Evolutionary conservation across 1,284 basidiomycete species (phyloP).

Genomic region (Pseudozyma thailandica): DNA sequence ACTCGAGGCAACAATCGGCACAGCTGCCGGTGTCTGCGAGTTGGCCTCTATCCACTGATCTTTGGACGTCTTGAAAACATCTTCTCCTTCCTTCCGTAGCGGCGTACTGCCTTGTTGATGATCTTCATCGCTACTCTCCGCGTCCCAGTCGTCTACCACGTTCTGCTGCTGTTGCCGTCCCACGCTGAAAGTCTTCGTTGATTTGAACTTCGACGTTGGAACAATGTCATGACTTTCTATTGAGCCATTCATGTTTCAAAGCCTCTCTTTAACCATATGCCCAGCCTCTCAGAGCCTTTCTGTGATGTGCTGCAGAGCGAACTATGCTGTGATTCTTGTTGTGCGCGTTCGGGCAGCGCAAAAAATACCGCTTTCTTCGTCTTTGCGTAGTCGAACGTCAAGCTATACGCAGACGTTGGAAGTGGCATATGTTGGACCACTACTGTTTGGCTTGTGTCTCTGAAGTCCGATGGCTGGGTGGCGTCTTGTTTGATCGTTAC

Average conservation of each 20-base stretch:
- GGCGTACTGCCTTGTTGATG: too few species aligned
- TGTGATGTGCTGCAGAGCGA: neutral
- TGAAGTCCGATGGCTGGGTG: too few species aligned
- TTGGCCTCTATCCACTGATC: slow-evolving; percentile 43
- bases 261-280: neutral
- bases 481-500: too few species aligned
- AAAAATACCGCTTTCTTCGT: too few species aligned
- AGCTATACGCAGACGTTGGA: too few species aligned
- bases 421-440: neutral
- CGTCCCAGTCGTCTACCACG: slow-evolving; percentile 47
- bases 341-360: too few species aligned
- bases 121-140: slow-evolving; percentile 38
- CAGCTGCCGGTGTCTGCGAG: slow-evolving; percentile 27
- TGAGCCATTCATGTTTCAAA: slow-evolving; percentile 1
- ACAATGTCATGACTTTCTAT: slow-evolving; percentile 16
- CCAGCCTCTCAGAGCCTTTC: too few species aligned
- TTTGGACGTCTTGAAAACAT: slow-evolving; percentile 36
- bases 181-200: slow-evolving; percentile 11
- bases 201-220: slow-evolving; percentile 39
- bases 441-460: too few species aligned
- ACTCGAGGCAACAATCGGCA: slow-evolving; percentile 13
- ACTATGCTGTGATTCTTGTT: neutral
- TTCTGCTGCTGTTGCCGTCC: slow-evolving; percentile 20
- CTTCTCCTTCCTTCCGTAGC: neutral
- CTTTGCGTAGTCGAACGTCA: too few species aligned